Evolutionary conservation across 176 grass and related monocot species (phyloP).

Genomic region (Musa beccarii): DNA sequence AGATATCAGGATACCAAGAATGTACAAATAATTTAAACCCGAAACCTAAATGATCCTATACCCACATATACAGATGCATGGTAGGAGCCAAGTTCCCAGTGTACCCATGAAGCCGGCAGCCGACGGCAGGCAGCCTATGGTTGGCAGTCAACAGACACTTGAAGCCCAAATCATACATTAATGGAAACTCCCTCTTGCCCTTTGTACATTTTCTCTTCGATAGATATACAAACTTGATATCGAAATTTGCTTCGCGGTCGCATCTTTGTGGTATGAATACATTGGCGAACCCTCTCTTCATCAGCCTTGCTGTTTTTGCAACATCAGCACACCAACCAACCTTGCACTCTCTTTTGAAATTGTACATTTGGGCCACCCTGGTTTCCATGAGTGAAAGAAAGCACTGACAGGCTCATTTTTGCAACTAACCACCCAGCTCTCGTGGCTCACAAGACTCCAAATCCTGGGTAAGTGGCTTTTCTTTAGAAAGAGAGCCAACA

Average conservation of each 20-base stretch:
- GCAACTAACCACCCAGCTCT: slow-evolving; percentile 57
- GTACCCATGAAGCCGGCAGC: background rate
- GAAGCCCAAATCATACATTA: background rate
- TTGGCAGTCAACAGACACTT: background rate
- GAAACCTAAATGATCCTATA: slow-evolving; percentile 10
- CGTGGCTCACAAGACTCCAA: slow-evolving; percentile 43
- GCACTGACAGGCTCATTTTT: background rate
- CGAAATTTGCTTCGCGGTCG: background rate
- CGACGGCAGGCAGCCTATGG: background rate
- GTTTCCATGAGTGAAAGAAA: background rate
- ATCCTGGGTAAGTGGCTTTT: slow-evolving; percentile 42
- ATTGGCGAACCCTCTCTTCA: background rate
- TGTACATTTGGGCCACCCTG: background rate
- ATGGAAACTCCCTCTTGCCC: background rate
- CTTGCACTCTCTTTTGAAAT: background rate
- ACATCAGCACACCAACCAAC: background rate
- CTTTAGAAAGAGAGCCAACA: slow-evolving; percentile 84
- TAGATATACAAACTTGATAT: slow-evolving; percentile 1
- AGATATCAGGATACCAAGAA: background rate
- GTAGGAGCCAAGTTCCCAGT: background rate
- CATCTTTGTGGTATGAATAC: background rate
- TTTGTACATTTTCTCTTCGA: background rate
- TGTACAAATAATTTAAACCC: slow-evolving; percentile 7
- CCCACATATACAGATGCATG: background rate
- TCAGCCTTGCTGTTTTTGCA: background rate